These are phyloP conservation scores for Hypoxylon rickii DNA, from an alignment of 495 filamentous ascomycete species.

Conservation along the genomic window DNA sequence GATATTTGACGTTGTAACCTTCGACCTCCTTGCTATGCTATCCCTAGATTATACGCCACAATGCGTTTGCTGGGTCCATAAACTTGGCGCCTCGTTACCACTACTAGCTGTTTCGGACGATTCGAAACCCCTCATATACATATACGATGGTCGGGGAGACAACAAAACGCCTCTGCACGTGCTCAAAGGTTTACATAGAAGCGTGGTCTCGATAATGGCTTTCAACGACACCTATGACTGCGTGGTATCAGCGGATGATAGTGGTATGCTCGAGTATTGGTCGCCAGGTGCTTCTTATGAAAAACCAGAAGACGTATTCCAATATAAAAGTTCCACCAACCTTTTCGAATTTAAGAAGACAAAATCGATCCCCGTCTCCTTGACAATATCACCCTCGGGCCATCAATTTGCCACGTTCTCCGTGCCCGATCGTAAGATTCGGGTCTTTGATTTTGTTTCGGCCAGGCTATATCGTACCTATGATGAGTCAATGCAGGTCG, in stretches of 20 bases:
- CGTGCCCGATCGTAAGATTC: constrained; percentile 88
- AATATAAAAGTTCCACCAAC: constrained; percentile 87
- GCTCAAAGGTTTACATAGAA: constrained; percentile 74
- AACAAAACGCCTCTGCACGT: constrained; percentile 72
- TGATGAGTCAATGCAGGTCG: constrained; percentile 84
- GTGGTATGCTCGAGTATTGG: constrained; percentile 98
- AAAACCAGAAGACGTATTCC: constrained; percentile 90
- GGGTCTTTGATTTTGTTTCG: constrained; percentile 88
- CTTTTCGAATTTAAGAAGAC: constrained; percentile 97
- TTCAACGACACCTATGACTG: constrained; percentile 91
- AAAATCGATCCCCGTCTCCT: constrained; percentile 81
- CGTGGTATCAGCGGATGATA: constrained; percentile 84
- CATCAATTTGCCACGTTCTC: constrained; percentile 88
- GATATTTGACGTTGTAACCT: constrained; percentile 95
- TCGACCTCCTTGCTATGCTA: constrained; percentile 85
- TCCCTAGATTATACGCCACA: constrained; percentile 73
- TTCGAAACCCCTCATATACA: constrained; percentile 66
- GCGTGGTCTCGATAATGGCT: constrained; percentile 77
- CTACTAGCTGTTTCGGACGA: constrained; percentile 89
- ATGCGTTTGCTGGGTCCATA: constrained; percentile 91
- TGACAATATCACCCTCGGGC: constrained; percentile 85
- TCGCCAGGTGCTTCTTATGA: constrained; percentile 76
- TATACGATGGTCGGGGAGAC: constrained; percentile 92
- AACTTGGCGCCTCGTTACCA: constrained; percentile 82
- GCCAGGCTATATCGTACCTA: constrained; percentile 90